Evolutionary conservation across 2,329 filamentous ascomycete genomes (phyloP), one percentile per base, ranked within the genome.

Genomic region (Botrytis elliptica): DNA sequence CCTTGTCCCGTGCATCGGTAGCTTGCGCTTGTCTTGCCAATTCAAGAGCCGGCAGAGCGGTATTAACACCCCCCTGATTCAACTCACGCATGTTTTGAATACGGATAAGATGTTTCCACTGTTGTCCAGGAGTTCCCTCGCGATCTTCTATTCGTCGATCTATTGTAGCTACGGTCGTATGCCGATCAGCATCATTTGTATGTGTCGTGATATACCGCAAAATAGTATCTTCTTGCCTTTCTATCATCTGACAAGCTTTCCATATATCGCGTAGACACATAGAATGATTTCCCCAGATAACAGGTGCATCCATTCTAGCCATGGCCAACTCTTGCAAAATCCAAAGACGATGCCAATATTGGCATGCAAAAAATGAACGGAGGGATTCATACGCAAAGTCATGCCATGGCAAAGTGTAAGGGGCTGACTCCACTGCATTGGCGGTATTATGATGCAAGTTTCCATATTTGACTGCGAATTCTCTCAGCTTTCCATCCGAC

Each of bases 311-410:
- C 57, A 55, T 29, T 38, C 42, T 63, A 46, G 66, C 71, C 57
- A 70, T 73, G 7, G 71, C 65, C 12, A 73, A 25, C 14, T 73
- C 71, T 64, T 73, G 71, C 57, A 73, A 14, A 38, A 73, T 73
- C 71, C 71, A 73, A 25, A 73, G 55, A 33, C 71, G 52, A 36
- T 73, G 71, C 57, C 64, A 73, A 22, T 64, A 73, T 44, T 69
- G 55, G 12, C 71, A 64, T 22, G 44, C 46, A 60, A 70, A 73
- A n/a, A 73, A 73, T 4, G 55, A 62, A 14, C 71, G 55, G 10
- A 73, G 46, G 0, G 55, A 68, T 36, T 49, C 36, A 40, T 52
- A 73, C 18, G 59, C 33, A 33, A 7, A 20, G 1, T 68, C 71
- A 59, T 72, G 71, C 49, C 63, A 72, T 10, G 71, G 63, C 29